Evolutionary conservation across 2,329 filamentous ascomycete species (phyloP), one percentile per base, ranked within the genome.

Genomic region (Clathrospora elynae): DNA sequence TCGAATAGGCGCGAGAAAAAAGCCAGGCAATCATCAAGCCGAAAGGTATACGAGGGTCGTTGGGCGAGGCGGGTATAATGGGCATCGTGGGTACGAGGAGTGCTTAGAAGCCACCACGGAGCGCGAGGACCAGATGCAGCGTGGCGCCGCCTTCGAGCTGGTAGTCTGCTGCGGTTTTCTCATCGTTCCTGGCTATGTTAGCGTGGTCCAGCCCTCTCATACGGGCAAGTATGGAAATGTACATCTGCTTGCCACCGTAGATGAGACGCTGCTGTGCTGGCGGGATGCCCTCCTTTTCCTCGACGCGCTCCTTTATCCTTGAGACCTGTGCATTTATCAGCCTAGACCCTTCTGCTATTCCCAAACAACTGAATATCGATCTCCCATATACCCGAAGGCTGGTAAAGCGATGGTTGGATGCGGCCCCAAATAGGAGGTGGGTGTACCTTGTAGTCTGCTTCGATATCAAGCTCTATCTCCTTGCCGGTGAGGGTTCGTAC

Each of bases 201-300:
- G 56, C 26, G 12, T 26, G 9, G 11, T 25, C 11, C 13, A 18
- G 31, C 2, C 11, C 4, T 9, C 12, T 10, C 10, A 14, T 3
- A 24, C 13, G 6, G 19, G 14, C 12, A 19, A 12, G 10, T 10
- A 14, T 32, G 4, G 3, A 14, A 7, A 47, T 71, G 37, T 62
- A 96, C 93, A 99, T 96, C 72, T 99, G 93, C 78, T 99, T 99
- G 65, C 93, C 93, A 39, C 92, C 90, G 68, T 87, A 96, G 66
- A 99, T 99, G 56, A 99, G 78, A 46, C 93, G 86, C 75, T 99
- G 93, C 75, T 99, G 93, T 12, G 93, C 90, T 1, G 93, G 93
- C 29, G 93, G 92, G 62, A 99, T 99, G 43, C 93, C 93, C 71
- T 97, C 93, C 76, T 97, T 97, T 78, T 99, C 93, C 74, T 99